Evolutionary conservation across 345 rosid genomes (phyloP), one percentile per base, ranked within the genome.

Genomic region (Streptanthus diversifolius): DNA sequence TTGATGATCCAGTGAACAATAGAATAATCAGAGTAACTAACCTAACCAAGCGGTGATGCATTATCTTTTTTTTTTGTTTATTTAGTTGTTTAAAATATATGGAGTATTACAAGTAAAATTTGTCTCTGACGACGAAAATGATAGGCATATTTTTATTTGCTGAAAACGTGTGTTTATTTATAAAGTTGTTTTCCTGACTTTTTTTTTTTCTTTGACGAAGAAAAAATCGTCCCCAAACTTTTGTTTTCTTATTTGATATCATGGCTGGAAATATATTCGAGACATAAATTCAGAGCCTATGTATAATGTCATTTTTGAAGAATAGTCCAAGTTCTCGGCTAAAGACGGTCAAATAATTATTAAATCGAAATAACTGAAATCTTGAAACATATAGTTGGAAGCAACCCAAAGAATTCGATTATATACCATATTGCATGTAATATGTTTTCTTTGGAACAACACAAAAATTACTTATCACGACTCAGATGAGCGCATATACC

Each of bases 1-100:
- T 58, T 10, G 66, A 47, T 59, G 74, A 70, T 47, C 58, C 66
- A 58, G 18, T 41, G 66, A 59, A 22, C 66, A 70, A n/a, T 10
- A 70, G 18, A 45, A 58, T 7, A 22, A 57, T 47, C 14, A 70
- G 35, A 45, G 66, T 24, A 59, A 70, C 19, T 35, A 70, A 58
- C 47, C 66, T 35, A n/a, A 59, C 29, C 36, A 47, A 35, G 8
- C 66, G 74, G 36, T 45, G 47, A 35, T 35, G 15, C 74, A 70
- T 70, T 22, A 25, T 25, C 27, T 25, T 25, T 25, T 3, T 25
- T 25, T 0, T 68, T 7, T 29, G 7, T 68, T 22, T 4, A 21
- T 8, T 54, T 60, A 12, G 3, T 37, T 61, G 11, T 22, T 12
- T 24, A 8, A 27, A 4, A 1, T 37, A 7, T 37, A 7, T 22